Evolutionary conservation across 179 eudicot species (phyloP).

Genomic region (Pouteria campechiana): DNA sequence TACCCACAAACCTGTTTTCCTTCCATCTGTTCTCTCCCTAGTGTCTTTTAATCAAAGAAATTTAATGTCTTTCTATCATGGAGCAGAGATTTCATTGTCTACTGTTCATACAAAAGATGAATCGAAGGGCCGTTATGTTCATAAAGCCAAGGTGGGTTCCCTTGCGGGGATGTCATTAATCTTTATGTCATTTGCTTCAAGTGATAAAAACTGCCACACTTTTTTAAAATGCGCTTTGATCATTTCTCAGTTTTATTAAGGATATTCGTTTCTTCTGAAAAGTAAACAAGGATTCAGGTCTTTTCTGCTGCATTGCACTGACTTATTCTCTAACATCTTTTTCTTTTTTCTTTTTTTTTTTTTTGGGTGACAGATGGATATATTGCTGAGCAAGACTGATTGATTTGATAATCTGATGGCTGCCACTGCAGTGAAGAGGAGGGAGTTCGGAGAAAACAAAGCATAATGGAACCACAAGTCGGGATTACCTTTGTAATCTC

Average conservation of each 20-base stretch:
- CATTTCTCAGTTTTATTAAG: too few species aligned
- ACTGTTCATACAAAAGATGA: conserved; percentile 63
- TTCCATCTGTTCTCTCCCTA: background rate
- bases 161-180: background rate
- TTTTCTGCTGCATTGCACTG: too few species aligned
- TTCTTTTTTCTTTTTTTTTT: background rate
- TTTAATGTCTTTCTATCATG: background rate
- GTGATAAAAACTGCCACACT: background rate
- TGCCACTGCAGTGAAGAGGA: conserved; percentile 3
- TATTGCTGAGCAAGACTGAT: conserved; percentile 62
- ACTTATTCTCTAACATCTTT: background rate
- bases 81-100: conserved; percentile 51
- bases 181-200: background rate
- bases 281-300: too few species aligned
- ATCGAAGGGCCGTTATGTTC: conserved; percentile 61
- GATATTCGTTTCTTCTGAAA: too few species aligned
- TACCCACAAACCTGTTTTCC: background rate
- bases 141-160: conserved; percentile 66
- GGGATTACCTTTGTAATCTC: too few species aligned
- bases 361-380: conserved; percentile 40
- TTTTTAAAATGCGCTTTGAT: background rate
- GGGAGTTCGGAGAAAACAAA: too few species aligned
- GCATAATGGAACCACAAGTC: too few species aligned
- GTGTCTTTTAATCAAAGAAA: background rate
- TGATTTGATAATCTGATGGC: conserved; percentile 52